Percentiles rank a stretch among this genome's conserved stretches.
Evolutionary conservation across 2,329 filamentous ascomycete genomes (phyloP).

Genomic region (Fusarium illudens): DNA sequence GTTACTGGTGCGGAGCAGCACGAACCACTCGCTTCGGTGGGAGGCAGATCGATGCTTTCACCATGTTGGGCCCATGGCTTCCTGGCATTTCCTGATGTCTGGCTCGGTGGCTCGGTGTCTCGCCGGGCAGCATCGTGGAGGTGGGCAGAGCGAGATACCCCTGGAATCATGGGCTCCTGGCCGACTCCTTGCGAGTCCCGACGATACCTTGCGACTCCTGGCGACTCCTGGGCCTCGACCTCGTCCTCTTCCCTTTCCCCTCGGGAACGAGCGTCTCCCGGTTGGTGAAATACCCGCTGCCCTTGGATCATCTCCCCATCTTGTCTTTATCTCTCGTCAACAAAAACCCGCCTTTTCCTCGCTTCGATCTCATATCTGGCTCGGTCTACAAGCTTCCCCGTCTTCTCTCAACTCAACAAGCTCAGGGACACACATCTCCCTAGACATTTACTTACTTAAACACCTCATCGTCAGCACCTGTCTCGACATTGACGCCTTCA

Average conservation of each 20-base stretch:
- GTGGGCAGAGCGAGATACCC: slow-evolving; percentile 19
- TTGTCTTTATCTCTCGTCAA: slow-evolving; percentile 11
- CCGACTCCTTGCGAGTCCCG: not conserved
- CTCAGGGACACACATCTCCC: not conserved
- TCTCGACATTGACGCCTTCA: not conserved
- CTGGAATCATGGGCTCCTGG: slow-evolving; percentile 17
- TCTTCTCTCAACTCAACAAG: not conserved
- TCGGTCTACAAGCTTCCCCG: not conserved
- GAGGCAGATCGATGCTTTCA: slow-evolving; percentile 10
- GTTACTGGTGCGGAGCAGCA: slow-evolving; percentile 12
- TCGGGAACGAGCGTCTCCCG: slow-evolving; percentile 5
- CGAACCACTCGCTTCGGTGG: slow-evolving; percentile 15
- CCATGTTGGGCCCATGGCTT: slow-evolving; percentile 10
- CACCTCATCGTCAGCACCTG: not conserved
- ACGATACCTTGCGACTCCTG: slow-evolving; percentile 1
- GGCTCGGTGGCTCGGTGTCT: slow-evolving; percentile 20
- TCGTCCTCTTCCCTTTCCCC: slow-evolving; percentile 20
- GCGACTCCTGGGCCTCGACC: not conserved
- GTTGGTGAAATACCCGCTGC: slow-evolving; percentile 24
- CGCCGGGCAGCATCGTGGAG: slow-evolving; percentile 1
- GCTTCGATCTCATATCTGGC: slow-evolving; percentile 4
- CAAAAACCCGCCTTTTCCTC: not conserved
- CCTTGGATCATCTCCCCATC: slow-evolving; percentile 9
- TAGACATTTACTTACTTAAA: not conserved
- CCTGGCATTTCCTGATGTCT: slow-evolving; percentile 12